A percentile compares a stretch with the other conserved stretches of the same genome.
phyloP scores from a whole-genome alignment of 805 yeast genomes.

The Candida sphagnicola region DNA sequence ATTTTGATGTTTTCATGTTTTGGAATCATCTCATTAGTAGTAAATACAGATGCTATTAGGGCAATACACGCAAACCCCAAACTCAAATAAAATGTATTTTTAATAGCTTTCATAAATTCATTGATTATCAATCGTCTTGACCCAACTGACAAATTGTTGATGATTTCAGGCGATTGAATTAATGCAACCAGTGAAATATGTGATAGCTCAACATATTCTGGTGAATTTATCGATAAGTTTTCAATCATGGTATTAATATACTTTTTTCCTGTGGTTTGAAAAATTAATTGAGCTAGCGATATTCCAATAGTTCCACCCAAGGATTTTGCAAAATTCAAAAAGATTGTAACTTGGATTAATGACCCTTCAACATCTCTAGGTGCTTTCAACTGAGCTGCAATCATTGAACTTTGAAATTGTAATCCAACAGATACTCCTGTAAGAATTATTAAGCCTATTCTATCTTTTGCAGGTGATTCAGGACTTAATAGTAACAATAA shows the following conservation, averaged over 20 bases:
- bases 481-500: conserved; percentile 23
- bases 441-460: conserved; percentile 31
- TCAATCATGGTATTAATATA: conserved; percentile 12
- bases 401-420: conserved; percentile 31
- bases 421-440: conserved; percentile 33
- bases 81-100: conserved; percentile 37
- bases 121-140: conserved; percentile 20
- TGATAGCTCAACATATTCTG: conserved; percentile 12
- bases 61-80: conserved; percentile 32
- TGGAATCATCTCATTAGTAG: conserved; percentile 43
- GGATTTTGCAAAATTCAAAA: conserved; percentile 29
- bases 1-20: conserved; percentile 17
- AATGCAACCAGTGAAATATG: conserved; percentile 12
- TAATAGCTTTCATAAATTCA: conserved; percentile 34
- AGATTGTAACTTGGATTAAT: conserved; percentile 30
- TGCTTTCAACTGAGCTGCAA: conserved; percentile 35
- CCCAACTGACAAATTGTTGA: conserved; percentile 20
- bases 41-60: conserved; percentile 29
- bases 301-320: conserved; percentile 31
- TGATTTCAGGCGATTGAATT: conserved; percentile 23
- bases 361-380: conserved; percentile 34
- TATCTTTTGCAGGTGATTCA: conserved; percentile 16
- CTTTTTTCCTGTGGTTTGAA: conserved; percentile 16
- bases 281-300: conserved; percentile 28
- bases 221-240: conserved; percentile 8